Conservation (phyloP, 768 basidiomycete genomes). For the Amanita subjunquillea region DNA sequence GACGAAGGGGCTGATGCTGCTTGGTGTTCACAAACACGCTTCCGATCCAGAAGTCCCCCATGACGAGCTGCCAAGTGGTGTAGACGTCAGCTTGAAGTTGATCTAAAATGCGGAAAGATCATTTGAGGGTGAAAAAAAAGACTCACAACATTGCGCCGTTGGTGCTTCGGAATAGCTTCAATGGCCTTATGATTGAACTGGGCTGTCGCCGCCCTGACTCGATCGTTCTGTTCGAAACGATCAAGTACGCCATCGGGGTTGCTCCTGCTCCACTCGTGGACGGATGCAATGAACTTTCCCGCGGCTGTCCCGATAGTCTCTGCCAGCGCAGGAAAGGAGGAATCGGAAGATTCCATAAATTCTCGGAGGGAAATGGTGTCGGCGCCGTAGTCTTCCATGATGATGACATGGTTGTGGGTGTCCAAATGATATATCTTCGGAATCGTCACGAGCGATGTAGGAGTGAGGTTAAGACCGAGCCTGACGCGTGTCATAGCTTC, state of each 20-base stretch:
- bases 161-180: neutral
- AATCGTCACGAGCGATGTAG: neutral
- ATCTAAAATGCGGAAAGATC: neutral
- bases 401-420: neutral
- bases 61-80: neutral
- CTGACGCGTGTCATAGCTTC: neutral
- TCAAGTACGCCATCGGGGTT: neutral
- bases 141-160: neutral
- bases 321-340: neutral
- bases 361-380: neutral
- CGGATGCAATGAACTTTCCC: neutral
- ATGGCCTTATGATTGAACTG: neutral
- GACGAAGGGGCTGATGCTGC: neutral
- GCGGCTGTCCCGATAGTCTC: neutral
- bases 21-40: neutral
- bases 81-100: neutral
- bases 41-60: neutral
- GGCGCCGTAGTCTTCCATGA: neutral
- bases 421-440: neutral
- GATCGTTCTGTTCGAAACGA: neutral
- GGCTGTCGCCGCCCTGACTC: neutral
- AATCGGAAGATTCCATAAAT: neutral
- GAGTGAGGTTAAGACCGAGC: neutral
- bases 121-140: neutral
- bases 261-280: neutral